Base-by-base conservation (phyloP, 1,139 yeast genomes). In the Diutina ranongensis region DNA sequence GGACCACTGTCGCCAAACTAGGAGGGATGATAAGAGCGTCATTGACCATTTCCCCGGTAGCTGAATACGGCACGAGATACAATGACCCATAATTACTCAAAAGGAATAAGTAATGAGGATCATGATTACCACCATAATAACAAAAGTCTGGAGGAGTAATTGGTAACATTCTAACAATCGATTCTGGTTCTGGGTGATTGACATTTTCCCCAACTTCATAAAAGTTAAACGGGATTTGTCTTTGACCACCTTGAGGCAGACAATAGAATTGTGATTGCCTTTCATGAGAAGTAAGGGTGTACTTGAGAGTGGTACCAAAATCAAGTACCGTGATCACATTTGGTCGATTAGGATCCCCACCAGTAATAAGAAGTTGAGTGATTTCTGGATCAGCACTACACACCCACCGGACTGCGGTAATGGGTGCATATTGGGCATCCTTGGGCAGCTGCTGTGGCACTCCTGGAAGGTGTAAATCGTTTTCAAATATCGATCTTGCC, bases 311-410 rank as follows among this genome's bases (percentile, higher is more conserved):
- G 22, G 72, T 69, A 1, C 97, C 97, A 55, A 86, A 83, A 52
- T 87, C 87, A 49, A 89, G 64, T 47, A 82, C 67, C 5, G 80
- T 74, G 9, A 89, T 55, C 28, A 78, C 76, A 51, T 76, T 78
- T 0, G 80, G 79, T 18, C 54, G 51, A 9, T 70, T 67, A 8
- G 57, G 58, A 20, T 51, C 46, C 2, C 64, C 62, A 12, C 94
- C 94, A 20, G 81, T 74, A 3, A 89, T 67, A 20, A 89, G 57
- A 20, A 88, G 60, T 2, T 84, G 76, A 0, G 97, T 87, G 44
- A 76, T 72, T 55, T 88, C 96, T 0, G 95, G 89, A 55, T 85
- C 83, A 9, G 70, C 65, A n/a, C 78, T 81, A 56, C 95, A 82
- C 2, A 83, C 60, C 97, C 97, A 88, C 28, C 63, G 69, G 7